A percentile compares a stretch with the other conserved stretches of the same genome.
phyloP scores from a whole-genome alignment of 805 yeast genomes.

The Pichia cephalocereana region DNA sequence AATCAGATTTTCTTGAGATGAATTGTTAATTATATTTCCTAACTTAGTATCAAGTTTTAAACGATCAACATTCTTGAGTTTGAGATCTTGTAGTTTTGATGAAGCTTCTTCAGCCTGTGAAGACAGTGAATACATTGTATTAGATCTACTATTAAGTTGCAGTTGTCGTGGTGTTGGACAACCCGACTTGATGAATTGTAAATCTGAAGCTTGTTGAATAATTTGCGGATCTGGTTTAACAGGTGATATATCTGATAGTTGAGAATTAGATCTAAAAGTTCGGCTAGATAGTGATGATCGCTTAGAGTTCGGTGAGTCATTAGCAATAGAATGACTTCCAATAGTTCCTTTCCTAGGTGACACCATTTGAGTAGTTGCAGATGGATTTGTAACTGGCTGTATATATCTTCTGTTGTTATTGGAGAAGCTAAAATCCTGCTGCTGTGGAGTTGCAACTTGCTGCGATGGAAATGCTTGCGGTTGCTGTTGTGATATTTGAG shows the following conservation, averaged over 20 bases:
- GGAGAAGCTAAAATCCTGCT: neutral
- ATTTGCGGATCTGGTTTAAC: slow-evolving; percentile 9
- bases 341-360: slow-evolving; percentile 8
- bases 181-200: neutral
- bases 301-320: slow-evolving; percentile 21
- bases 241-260: slow-evolving; percentile 20
- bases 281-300: slow-evolving; percentile 25
- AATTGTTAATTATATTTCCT: slow-evolving; percentile 15
- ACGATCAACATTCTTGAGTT: slow-evolving; percentile 21
- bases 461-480: neutral
- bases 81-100: slow-evolving; percentile 20
- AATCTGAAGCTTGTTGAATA: slow-evolving; percentile 1
- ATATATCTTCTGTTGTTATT: neutral
- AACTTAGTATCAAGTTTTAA: slow-evolving; percentile 22
- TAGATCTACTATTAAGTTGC: neutral
- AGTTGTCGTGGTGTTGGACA: slow-evolving; percentile 5
- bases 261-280: slow-evolving; percentile 26
- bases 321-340: slow-evolving; percentile 3
- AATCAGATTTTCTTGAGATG: slow-evolving; percentile 18
- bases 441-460: neutral
- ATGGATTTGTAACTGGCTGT: slow-evolving; percentile 4
- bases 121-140: slow-evolving; percentile 4
- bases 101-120: slow-evolving; percentile 22
- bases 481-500: neutral
- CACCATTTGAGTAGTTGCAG: slow-evolving; percentile 1